A percentile compares a stretch with the other conserved stretches of the same genome.
Evolutionary conservation across 2,329 filamentous ascomycete species (phyloP).

Genomic region (Mycosphaerella sp.): DNA sequence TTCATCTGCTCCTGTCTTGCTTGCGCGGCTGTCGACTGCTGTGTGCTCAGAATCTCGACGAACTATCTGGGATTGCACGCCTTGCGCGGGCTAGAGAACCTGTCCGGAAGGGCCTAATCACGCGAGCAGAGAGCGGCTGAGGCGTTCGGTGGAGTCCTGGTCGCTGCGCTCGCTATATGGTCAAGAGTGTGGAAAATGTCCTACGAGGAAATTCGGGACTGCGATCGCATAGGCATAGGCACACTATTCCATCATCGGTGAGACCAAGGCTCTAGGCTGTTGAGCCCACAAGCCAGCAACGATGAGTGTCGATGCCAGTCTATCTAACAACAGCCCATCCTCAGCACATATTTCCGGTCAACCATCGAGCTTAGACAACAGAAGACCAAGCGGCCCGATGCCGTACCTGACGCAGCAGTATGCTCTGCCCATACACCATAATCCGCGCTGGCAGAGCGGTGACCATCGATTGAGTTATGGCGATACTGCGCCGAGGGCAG

Average conservation of each 20-base stretch:
- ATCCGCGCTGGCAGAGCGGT: constrained; percentile 12
- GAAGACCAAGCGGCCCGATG: constrained; percentile 20
- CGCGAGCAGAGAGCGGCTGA: constrained; percentile 12
- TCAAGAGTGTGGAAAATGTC: constrained; percentile 25
- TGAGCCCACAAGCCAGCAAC: constrained; percentile 11
- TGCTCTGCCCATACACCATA: constrained; percentile 30
- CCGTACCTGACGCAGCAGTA: constrained; percentile 29
- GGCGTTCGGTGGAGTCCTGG: constrained; percentile 4
- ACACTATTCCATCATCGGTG: constrained; percentile 28
- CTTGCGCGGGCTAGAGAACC: not conserved
- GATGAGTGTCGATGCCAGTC: constrained; percentile 29
- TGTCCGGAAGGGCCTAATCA: constrained; percentile 7
- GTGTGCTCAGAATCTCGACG: constrained; percentile 11
- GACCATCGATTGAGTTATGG: constrained; percentile 17
- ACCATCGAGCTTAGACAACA: constrained; percentile 9
- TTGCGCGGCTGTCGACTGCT: constrained; percentile 18
- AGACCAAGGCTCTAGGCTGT: constrained; percentile 14
- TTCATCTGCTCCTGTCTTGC: constrained; percentile 18
- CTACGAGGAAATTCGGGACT: constrained; percentile 27
- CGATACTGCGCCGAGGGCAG: constrained; percentile 38
- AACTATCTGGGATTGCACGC: constrained; percentile 1
- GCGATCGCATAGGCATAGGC: constrained; percentile 34
- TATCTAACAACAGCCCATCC: constrained; percentile 16
- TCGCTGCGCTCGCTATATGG: constrained; percentile 13
- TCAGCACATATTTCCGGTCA: constrained; percentile 12